phyloP scores from a whole-genome alignment of 106 monocot genomes.

The Triglochin maritima region DNA sequence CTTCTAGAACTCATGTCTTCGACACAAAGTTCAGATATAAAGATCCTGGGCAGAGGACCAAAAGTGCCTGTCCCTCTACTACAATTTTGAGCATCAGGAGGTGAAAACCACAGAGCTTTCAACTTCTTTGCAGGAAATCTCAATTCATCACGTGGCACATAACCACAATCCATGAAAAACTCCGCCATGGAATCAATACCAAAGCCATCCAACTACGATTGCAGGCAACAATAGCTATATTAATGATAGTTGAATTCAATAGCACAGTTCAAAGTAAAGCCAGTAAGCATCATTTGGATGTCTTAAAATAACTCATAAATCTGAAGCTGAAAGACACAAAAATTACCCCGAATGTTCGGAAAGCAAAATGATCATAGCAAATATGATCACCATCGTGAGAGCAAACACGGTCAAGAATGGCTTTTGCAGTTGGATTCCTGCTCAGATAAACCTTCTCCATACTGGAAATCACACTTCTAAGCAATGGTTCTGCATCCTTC shows the following conservation, averaged over 20 bases:
- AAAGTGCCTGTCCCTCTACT: slow-evolving; percentile 25
- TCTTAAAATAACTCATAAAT: not conserved
- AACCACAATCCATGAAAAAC: slow-evolving; percentile 88
- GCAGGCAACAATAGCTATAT: not conserved
- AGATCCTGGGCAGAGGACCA: slow-evolving; percentile 84
- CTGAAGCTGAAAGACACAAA: not conserved
- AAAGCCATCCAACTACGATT: slow-evolving; percentile 59
- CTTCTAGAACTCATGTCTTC: slow-evolving; percentile 60
- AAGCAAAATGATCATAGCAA: slow-evolving; percentile 93
- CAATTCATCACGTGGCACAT: slow-evolving; percentile 62
- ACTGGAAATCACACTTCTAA: slow-evolving; percentile 44
- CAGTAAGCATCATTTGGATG: not conserved
- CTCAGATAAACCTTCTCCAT: slow-evolving; percentile 81
- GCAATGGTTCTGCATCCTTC: slow-evolving; percentile 47
- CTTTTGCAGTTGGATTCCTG: slow-evolving; percentile 76
- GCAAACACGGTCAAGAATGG: slow-evolving; percentile 66
- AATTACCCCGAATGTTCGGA: slow-evolving; percentile 86
- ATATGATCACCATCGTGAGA: slow-evolving; percentile 46
- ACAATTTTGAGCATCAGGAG: slow-evolving; percentile 27
- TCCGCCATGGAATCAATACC: slow-evolving; percentile 82
- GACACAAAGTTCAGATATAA: slow-evolving; percentile 93
- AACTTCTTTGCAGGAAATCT: slow-evolving; percentile 89
- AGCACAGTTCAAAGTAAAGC: not conserved
- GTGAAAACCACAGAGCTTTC: slow-evolving; percentile 91
- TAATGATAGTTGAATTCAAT: not conserved